Conservation (phyloP, 176 grass and related monocot species). For the Oryza glumipatula region DNA sequence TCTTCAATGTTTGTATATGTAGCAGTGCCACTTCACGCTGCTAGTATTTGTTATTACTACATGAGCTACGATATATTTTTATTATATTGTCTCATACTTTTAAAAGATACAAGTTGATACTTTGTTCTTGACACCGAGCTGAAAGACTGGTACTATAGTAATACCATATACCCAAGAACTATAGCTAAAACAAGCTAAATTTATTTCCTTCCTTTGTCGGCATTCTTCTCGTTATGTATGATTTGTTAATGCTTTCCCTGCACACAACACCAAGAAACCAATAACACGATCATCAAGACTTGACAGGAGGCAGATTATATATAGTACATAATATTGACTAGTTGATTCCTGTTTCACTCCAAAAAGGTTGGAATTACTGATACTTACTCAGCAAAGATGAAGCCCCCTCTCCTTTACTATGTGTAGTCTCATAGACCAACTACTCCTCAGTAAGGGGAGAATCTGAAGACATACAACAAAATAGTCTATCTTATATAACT, state of each 20-base stretch:
- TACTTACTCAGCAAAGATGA: no score
- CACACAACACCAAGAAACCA: slow-evolving; percentile 32
- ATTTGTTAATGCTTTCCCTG: slow-evolving; percentile 53
- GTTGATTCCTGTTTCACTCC: not conserved
- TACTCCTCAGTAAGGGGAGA: no score
- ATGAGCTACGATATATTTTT: slow-evolving; percentile 22
- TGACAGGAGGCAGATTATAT: slow-evolving; percentile 20
- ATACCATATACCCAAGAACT: slow-evolving; percentile 25
- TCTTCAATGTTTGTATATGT: slow-evolving; percentile 61
- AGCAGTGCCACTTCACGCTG: slow-evolving; percentile 44
- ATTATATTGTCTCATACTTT: not conserved
- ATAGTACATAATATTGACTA: slow-evolving; percentile 26
- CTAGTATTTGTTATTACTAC: slow-evolving; percentile 12
- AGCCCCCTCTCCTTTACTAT: no score
- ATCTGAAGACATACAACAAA: no score
- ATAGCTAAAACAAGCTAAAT: slow-evolving; percentile 24
- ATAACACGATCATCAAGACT: slow-evolving; percentile 45
- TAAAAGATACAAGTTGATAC: not conserved
- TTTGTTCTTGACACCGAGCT: slow-evolving; percentile 9
- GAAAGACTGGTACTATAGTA: slow-evolving; percentile 36
- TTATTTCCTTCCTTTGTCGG: slow-evolving; percentile 36
- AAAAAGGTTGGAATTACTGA: not conserved
- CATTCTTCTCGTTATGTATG: slow-evolving; percentile 32
- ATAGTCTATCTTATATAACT: no score
- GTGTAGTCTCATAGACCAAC: no score